A percentile compares a stretch with the other conserved stretches of the same genome.
phyloP scores from a whole-genome alignment of 164 flowering plant species.

The Brasenia schreberi region DNA sequence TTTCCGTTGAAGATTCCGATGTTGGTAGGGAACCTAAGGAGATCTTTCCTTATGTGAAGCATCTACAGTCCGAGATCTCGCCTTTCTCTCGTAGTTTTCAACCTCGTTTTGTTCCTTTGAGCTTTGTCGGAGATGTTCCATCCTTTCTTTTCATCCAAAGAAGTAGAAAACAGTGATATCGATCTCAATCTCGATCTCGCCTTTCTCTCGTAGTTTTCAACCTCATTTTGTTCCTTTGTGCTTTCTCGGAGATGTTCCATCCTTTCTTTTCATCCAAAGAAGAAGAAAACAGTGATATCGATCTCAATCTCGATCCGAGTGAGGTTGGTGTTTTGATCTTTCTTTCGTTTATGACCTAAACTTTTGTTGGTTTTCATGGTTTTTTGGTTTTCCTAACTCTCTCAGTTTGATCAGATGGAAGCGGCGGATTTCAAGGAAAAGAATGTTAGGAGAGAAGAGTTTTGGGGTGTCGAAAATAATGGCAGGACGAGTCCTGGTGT shows the following conservation, averaged over 20 bases:
- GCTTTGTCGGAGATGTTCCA: background rate
- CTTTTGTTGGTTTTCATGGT: background rate
- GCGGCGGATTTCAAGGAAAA: background rate
- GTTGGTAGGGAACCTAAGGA: too few species aligned
- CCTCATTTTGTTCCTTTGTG: too few species aligned
- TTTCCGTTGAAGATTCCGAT: too few species aligned
- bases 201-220: too few species aligned
- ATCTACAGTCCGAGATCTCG: too few species aligned
- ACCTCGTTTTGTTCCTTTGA: too few species aligned
- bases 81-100: too few species aligned
- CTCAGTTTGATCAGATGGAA: background rate
- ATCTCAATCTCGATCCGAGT: background rate
- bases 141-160: background rate
- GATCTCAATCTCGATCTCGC: too few species aligned
- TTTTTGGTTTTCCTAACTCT: background rate
- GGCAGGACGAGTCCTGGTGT: slow-evolving; percentile 7
- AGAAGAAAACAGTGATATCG: background rate
- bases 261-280: too few species aligned
- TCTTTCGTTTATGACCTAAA: background rate
- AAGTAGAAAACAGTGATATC: too few species aligned
- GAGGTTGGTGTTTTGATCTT: background rate
- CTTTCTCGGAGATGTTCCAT: too few species aligned
- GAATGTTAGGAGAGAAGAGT: background rate
- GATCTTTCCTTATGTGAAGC: too few species aligned
- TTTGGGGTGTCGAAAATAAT: background rate